Evolutionary conservation across 352 stramenopile species (phyloP).

Genomic region (Bremia lactucae): DNA sequence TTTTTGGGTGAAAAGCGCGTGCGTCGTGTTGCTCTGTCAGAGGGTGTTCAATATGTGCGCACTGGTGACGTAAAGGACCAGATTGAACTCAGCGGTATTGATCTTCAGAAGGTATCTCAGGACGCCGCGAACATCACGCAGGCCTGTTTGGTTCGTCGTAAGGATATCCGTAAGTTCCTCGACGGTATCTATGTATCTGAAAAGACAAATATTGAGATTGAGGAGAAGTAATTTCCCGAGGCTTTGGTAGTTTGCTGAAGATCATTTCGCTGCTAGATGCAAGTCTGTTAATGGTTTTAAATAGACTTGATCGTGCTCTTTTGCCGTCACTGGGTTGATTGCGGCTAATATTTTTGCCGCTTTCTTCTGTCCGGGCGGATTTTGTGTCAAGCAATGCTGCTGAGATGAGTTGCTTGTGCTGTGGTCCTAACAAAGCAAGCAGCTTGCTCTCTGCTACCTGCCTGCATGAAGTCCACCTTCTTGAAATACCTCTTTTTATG

Average conservation of each 20-base stretch:
- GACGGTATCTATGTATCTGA: slow-evolving; percentile 99
- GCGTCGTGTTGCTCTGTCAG: slow-evolving; percentile 88
- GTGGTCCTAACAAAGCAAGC: too few species aligned
- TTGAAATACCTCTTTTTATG: too few species aligned
- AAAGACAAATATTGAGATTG: slow-evolving; percentile 84
- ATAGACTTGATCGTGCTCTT: slow-evolving; percentile 37
- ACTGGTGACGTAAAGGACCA: slow-evolving; percentile 98
- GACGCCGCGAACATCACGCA: slow-evolving; percentile 81
- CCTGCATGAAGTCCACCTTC: too few species aligned
- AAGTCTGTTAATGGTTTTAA: slow-evolving; percentile 26
- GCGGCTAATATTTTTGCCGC: slow-evolving; percentile 41
- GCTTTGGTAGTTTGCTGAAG: slow-evolving; percentile 9
- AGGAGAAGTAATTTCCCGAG: slow-evolving; percentile 36
- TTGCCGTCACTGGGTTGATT: slow-evolving; percentile 87
- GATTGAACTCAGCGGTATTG: slow-evolving; percentile 96
- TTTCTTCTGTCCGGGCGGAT: slow-evolving; percentile 88
- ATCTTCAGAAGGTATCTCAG: slow-evolving; percentile 95
- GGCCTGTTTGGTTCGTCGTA: slow-evolving; percentile 74
- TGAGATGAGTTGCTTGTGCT: too few species aligned
- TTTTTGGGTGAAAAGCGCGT: slow-evolving; percentile 99
- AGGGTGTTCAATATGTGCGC: slow-evolving; percentile 92
- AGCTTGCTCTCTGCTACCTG: too few species aligned
- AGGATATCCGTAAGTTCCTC: slow-evolving; percentile 99
- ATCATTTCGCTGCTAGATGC: slow-evolving; percentile 16
- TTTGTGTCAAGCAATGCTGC: slow-evolving; percentile 59